Base-by-base conservation (phyloP, 306 rosid genomes). In the Castanopsis chinensis region DNA sequence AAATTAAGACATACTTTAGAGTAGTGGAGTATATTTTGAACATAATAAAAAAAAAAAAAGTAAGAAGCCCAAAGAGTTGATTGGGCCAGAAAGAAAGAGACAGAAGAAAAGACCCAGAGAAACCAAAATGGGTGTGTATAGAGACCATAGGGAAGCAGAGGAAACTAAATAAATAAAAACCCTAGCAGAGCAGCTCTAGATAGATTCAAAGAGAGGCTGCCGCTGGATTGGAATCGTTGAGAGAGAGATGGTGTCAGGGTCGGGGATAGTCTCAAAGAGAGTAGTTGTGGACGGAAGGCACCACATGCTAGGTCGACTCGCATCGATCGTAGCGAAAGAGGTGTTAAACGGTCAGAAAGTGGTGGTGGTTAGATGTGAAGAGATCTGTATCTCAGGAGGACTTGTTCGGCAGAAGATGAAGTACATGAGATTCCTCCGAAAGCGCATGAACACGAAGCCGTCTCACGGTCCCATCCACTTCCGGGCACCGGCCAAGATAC, bases 391-490 rank as follows among this genome's bases (percentile, higher is more conserved):
- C 13, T 91, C 93, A 0, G 91, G 93, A 1, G 96, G 96, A 0
- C 83, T 91, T 1, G 96, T 89, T 0, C 77, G 92, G 71, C 92
- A 91, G 87, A 91, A 89, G 83, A 89, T 91, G 91, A 91, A 91
- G 83, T 91, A 89, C 80, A 76, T 88, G 93, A 74, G 93, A 6
- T 91, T 91, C 68, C 92, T 89, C 12, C 81, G 93, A 19, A 91
- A 89, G 74, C 83, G 96, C 15, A 91, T 91, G 96, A 91, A 89
- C 79, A 91, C 96, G 32, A 87, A 89, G 45, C 96, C 93, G 17
- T 91, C 92, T 17, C 93, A 91, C 6, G 93, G 93, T 1, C 96
- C 96, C 56, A 91, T 89, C 20, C 96, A 91, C 69, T 89, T 86
- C 78, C 92, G 93, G 7, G 91, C 92, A 1, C 93, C 96, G 0